Percentiles rank a stretch among this genome's conserved stretches.
Conservation (phyloP, 2,329 filamentous ascomycete genomes). For the Xylaria sp. region DNA sequence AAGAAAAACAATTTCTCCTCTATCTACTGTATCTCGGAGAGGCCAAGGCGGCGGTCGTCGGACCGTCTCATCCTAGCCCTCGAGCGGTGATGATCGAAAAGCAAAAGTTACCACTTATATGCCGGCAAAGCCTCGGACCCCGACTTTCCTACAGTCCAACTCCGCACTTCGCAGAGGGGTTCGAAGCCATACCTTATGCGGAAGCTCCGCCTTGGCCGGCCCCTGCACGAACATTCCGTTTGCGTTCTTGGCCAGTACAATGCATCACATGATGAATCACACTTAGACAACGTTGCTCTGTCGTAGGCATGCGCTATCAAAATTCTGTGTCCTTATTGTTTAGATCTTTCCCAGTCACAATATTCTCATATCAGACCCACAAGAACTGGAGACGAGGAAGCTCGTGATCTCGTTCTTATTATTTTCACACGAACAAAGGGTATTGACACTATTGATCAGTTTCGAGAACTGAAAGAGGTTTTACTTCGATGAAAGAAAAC, state of each 20-base stretch:
- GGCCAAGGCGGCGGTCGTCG: constrained; percentile 1
- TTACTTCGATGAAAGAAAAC: background rate
- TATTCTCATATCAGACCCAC: background rate
- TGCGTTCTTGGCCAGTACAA: background rate
- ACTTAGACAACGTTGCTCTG: background rate
- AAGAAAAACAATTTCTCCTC: no score
- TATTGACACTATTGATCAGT: background rate
- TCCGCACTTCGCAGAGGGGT: constrained; percentile 8
- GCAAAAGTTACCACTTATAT: background rate
- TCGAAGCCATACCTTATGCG: constrained; percentile 6
- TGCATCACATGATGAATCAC: background rate
- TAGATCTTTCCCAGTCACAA: background rate
- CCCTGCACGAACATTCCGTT: background rate
- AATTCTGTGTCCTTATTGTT: background rate
- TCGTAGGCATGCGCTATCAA: no score
- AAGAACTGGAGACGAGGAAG: background rate
- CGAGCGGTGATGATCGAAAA: background rate
- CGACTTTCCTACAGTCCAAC: background rate
- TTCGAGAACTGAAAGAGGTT: background rate
- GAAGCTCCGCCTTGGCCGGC: constrained; percentile 27
- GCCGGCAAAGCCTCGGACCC: constrained; percentile 30
- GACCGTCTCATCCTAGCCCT: background rate
- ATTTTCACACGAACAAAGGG: background rate
- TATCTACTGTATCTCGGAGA: no score
- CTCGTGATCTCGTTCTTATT: constrained; percentile 8